Evolutionary conservation across 192 early-diverging fungal genomes (phyloP).

Genomic region (Dissophora ornata): DNA sequence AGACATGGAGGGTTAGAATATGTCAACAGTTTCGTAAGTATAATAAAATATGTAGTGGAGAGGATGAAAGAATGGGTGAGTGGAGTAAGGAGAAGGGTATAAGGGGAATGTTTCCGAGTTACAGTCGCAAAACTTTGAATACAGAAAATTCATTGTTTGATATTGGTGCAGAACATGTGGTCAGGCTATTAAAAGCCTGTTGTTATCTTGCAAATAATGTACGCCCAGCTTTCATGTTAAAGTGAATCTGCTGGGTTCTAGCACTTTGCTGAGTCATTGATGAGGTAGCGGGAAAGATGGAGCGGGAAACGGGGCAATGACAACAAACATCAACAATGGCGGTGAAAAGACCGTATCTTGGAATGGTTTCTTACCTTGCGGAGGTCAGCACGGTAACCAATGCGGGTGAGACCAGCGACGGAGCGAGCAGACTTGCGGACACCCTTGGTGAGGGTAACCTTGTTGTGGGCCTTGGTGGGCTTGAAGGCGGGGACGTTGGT

Average conservation of each 20-base stretch:
- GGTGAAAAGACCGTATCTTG: neutral
- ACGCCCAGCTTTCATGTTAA: slow-evolving; percentile 57
- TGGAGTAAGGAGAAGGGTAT: neutral
- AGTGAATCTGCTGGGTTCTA: slow-evolving; percentile 58
- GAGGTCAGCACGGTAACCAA: slow-evolving; percentile 79
- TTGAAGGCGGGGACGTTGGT: slow-evolving; percentile 61
- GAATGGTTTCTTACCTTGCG: slow-evolving; percentile 58
- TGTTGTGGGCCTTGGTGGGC: slow-evolving; percentile 63
- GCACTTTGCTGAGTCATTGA: slow-evolving; percentile 42
- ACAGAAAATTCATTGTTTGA: slow-evolving; percentile 44
- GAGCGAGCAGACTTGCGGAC: slow-evolving; percentile 71
- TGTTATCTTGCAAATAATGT: slow-evolving; percentile 55
- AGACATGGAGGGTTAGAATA: too few relatives aligned
- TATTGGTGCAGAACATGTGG: slow-evolving; percentile 14
- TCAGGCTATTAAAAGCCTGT: neutral
- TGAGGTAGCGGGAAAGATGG: neutral
- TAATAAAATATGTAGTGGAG: neutral
- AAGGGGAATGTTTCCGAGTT: slow-evolving; percentile 41
- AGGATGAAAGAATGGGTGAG: slow-evolving; percentile 1
- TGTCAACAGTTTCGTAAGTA: too few relatives aligned
- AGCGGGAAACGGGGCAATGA: neutral
- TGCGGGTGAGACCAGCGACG: slow-evolving; percentile 67
- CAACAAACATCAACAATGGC: neutral
- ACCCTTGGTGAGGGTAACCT: slow-evolving; percentile 68
- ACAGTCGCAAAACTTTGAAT: slow-evolving; percentile 56